A percentile compares a stretch with the other conserved stretches of the same genome.
Evolutionary conservation across 768 basidiomycete species (phyloP).

Genomic region (Leccinum incarnatum): DNA sequence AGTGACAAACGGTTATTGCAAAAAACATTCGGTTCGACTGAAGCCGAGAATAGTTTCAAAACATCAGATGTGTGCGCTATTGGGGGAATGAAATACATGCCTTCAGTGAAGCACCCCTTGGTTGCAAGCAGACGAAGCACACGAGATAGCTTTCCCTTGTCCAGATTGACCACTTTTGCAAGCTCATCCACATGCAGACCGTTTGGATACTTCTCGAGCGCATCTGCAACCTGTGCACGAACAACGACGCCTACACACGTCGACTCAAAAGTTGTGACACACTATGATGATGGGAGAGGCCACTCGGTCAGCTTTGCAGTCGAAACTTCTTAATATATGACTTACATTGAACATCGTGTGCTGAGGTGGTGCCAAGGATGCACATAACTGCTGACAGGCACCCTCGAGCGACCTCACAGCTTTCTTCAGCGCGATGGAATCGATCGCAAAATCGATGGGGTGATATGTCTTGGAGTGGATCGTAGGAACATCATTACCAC

Average conservation of each 20-base stretch:
- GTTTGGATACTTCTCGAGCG: constrained; percentile 21
- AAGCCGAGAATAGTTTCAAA: not conserved
- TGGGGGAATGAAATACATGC: not conserved
- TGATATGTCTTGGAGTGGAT: constrained; percentile 22
- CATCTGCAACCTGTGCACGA: not conserved
- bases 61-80: not conserved
- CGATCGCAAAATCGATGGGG: constrained; percentile 21
- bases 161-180: constrained; percentile 20
- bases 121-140: constrained; percentile 30
- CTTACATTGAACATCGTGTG: constrained; percentile 27
- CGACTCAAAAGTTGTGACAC: constrained; percentile 23
- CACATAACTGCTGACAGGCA: constrained; percentile 28
- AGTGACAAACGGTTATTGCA: constrained; percentile 35
- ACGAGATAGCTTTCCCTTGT: constrained; percentile 29
- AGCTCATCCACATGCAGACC: constrained; percentile 31
- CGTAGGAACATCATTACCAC: constrained; percentile 20
- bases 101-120: constrained; percentile 21
- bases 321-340: not conserved
- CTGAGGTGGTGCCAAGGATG: constrained; percentile 26
- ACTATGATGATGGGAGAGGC: constrained; percentile 2
- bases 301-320: not conserved
- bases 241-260: constrained; percentile 13
- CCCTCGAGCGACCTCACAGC: constrained; percentile 27
- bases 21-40: constrained; percentile 27
- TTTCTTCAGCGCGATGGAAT: constrained; percentile 24